These are phyloP conservation scores for Davidsoniella neocaledoniae DNA, from an alignment of 2,329 filamentous ascomycete species.

Conservation along the genomic window DNA sequence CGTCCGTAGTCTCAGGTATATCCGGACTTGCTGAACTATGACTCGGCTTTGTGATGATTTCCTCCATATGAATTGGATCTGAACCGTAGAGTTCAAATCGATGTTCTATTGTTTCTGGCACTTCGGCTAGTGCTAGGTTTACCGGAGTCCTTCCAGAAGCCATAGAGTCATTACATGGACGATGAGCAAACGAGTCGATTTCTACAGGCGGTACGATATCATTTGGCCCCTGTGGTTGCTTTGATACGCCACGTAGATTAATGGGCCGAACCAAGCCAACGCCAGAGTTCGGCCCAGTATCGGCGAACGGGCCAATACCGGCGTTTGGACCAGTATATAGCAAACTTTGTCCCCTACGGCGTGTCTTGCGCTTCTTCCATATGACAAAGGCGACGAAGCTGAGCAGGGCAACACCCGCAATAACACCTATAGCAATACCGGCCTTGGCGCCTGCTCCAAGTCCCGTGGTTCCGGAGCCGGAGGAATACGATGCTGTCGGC, in stretches of 20 bases:
- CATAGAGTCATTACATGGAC: background rate
- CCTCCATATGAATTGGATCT: background rate
- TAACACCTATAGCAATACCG: slow-evolving; percentile 38
- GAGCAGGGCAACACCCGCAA: slow-evolving; percentile 26
- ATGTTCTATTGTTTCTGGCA: background rate
- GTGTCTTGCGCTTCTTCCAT: background rate
- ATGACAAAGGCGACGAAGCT: slow-evolving; percentile 21
- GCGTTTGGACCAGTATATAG: slow-evolving; percentile 23
- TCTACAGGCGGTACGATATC: slow-evolving; percentile 33
- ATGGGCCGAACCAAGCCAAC: slow-evolving; percentile 15
- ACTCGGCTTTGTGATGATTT: too few relatives aligned
- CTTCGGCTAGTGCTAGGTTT: background rate
- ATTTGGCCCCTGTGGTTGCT: slow-evolving; percentile 28
- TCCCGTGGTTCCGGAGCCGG: slow-evolving; percentile 21
- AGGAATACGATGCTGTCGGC: slow-evolving; percentile 19
- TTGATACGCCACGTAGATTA: slow-evolving; percentile 21
- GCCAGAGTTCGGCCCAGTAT: slow-evolving; percentile 15
- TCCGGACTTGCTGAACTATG: too few relatives aligned
- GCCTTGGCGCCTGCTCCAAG: slow-evolving; percentile 30
- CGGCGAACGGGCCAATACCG: slow-evolving; percentile 30
- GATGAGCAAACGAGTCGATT: background rate
- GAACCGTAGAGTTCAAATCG: background rate
- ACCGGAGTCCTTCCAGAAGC: background rate
- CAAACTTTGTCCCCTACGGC: background rate
- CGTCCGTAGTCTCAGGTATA: too few relatives aligned